Percentiles rank a stretch among this genome's conserved stretches.
Evolutionary conservation across 371 early-diverging fungal genomes (phyloP).

Genomic region (Mucor sp.): DNA sequence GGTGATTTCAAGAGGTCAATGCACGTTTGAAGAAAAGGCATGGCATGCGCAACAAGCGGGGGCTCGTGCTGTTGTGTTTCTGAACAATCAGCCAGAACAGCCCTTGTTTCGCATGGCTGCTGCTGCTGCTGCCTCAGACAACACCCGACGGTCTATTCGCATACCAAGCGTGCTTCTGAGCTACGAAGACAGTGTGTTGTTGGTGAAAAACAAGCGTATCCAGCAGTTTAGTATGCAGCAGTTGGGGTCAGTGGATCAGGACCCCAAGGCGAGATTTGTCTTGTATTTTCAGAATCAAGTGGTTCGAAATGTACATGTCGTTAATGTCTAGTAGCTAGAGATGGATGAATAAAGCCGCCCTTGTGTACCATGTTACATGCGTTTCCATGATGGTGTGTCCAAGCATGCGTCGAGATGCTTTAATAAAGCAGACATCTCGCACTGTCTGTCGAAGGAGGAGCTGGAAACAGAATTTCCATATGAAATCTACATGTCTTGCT

Average conservation of each 20-base stretch:
- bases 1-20: conserved; percentile 51
- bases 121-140: neutral
- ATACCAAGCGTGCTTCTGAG: conserved; percentile 12
- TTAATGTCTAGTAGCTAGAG: neutral
- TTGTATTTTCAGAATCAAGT: neutral
- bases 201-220: neutral
- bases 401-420: neutral
- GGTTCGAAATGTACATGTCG: neutral
- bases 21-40: conserved; percentile 51
- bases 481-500: neutral
- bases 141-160: neutral
- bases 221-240: neutral
- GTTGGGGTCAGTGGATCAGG: conserved; percentile 1
- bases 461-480: neutral
- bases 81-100: conserved; percentile 13
- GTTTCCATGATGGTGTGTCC: no score
- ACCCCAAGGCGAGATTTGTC: neutral
- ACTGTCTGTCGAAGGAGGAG: neutral
- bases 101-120: neutral
- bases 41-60: conserved; percentile 51
- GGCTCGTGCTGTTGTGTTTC: conserved; percentile 48
- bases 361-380: neutral
- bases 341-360: neutral
- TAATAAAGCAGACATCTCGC: neutral
- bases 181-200: neutral